These are phyloP conservation scores for Terfezia boudieri DNA, from an alignment of 495 filamentous ascomycete species.

Conservation along the genomic window DNA sequence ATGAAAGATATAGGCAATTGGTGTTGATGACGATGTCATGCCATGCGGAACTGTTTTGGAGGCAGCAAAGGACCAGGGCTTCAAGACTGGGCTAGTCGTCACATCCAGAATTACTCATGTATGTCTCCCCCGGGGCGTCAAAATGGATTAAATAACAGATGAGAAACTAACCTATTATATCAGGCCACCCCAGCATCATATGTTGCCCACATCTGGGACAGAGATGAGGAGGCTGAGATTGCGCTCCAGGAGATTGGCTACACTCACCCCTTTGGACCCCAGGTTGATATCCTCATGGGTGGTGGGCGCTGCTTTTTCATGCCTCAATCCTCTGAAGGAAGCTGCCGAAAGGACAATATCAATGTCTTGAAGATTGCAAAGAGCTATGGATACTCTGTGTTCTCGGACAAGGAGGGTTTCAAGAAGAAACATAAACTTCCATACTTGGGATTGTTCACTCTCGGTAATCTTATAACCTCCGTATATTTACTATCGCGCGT, in stretches of 20 bases:
- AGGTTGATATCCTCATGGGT: constrained; percentile 20
- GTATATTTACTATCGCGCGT: too few species aligned
- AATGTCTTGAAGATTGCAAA: constrained; percentile 17
- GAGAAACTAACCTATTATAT: neutral
- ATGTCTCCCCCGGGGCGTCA: neutral
- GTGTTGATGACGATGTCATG: constrained; percentile 9
- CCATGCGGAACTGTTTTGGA: constrained; percentile 20
- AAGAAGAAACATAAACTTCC: constrained; percentile 18
- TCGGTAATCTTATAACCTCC: constrained; percentile 1
- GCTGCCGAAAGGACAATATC: constrained; percentile 19
- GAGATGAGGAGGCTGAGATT: constrained; percentile 17
- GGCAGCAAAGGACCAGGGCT: constrained; percentile 18
- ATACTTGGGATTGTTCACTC: constrained; percentile 20
- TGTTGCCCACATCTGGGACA: constrained; percentile 18
- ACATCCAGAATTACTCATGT: constrained; percentile 21
- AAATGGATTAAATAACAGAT: neutral
- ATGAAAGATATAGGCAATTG: constrained; percentile 6
- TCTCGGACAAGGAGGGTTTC: constrained; percentile 17
- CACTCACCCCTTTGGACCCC: constrained; percentile 16
- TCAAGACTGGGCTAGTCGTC: constrained; percentile 19
- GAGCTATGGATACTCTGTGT: constrained; percentile 17
- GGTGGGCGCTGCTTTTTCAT: constrained; percentile 22
- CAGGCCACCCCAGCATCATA: constrained; percentile 18
- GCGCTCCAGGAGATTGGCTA: constrained; percentile 19
- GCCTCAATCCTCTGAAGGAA: constrained; percentile 13